Evolutionary conservation across 2,329 filamentous ascomycete species (phyloP), one percentile per base, ranked within the genome.

Genomic region (Alternaria consortialis): DNA sequence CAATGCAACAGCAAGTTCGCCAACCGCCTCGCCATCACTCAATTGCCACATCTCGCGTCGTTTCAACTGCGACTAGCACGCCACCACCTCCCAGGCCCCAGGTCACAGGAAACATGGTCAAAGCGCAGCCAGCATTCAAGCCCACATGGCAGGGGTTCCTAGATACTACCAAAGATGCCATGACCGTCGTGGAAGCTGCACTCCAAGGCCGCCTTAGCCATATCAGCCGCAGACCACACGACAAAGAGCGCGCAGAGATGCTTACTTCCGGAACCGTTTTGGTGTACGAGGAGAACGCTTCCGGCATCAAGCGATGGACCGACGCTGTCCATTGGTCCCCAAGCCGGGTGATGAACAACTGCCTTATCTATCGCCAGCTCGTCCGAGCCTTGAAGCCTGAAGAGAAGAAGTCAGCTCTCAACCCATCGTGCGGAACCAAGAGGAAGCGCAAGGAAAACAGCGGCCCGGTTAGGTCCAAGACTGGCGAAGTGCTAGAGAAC

Each of bases 251-350:
- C 53, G 83, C 84, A 25, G 84, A 87, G 20, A 86, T 97, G 53
- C 95, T 97, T 74, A 87, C 87, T 67, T 96, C 92, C 68, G 94
- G 94, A 36, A 90, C 91, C 67, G 87, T 97, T 47, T 95, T 97
- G 79, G 92, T 97, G 67, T 97, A 97, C 77, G 93, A 97, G 73
- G 93, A 97, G 77, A 90, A 92, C 63, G 90, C 92, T 0, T 96
- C 93, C 0, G 93, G 93, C 5, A 97, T 97, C 80, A 96, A 96
- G 81, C 86, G 94, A 57, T 97, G 94, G 94, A 97, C 93, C 0
- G 94, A 97, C 69, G 93, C 94, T 13, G 88, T 94, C 11, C 90
- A 90, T 7, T 97, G 94, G 94, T 96, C 92, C 69, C 94, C 94
- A 0, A 96, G 90, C 77, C 89, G 91, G 15, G 94, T 96, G 48